Evolutionary conservation across 2,329 filamentous ascomycete genomes (phyloP).

Genomic region (Allantophomopsis cytisporea): DNA sequence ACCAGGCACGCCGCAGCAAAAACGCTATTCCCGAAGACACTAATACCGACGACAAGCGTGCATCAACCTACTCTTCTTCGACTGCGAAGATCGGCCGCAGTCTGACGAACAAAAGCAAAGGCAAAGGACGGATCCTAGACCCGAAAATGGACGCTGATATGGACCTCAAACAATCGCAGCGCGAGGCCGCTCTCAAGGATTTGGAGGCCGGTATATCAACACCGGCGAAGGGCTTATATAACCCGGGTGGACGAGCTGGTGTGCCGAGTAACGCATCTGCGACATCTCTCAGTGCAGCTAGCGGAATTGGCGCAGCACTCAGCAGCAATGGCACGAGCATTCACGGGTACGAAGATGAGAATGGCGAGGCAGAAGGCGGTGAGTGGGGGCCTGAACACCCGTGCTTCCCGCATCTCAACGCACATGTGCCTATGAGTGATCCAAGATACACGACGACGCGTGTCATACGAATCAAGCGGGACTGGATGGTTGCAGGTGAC

Average conservation of each 20-base stretch:
- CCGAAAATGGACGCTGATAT: constrained; percentile 8
- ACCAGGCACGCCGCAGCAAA: background rate
- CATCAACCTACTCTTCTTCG: background rate
- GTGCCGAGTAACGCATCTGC: constrained; percentile 11
- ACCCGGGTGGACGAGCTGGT: constrained; percentile 9
- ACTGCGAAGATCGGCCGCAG: background rate
- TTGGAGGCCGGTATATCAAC: constrained; percentile 10
- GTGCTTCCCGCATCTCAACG: constrained; percentile 87
- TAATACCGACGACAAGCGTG: background rate
- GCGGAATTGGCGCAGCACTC: constrained; percentile 15
- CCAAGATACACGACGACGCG: constrained; percentile 65
- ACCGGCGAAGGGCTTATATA: constrained; percentile 6
- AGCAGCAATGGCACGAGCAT: constrained; percentile 20
- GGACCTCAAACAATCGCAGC: constrained; percentile 12
- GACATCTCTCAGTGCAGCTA: constrained; percentile 8
- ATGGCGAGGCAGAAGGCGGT: constrained; percentile 44
- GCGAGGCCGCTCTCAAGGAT: no score
- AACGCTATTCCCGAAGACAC: no score
- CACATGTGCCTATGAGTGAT: constrained; percentile 71
- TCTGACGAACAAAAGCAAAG: background rate
- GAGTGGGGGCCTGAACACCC: constrained; percentile 91
- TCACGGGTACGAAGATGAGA: constrained; percentile 16
- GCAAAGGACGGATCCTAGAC: constrained; percentile 1
- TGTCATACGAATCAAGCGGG: constrained; percentile 80
- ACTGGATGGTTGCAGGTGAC: constrained; percentile 86